phyloP scores from a whole-genome alignment of 805 yeast species.

The Starmera caribaea region DNA sequence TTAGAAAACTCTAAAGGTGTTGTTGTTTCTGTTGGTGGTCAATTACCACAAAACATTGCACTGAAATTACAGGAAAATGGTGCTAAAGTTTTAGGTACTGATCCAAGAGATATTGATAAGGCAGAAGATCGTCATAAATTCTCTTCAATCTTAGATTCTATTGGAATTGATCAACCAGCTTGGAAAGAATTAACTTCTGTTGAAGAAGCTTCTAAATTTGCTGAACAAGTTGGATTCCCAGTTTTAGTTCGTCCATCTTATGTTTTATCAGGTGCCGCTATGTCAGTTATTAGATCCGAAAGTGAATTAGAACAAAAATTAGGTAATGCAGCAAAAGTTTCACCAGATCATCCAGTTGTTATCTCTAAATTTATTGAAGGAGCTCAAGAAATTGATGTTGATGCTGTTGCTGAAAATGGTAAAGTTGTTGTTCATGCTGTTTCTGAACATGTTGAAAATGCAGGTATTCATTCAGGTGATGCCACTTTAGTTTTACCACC shows the following conservation, averaged over 20 bases:
- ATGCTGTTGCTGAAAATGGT: constrained; percentile 91
- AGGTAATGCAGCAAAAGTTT: constrained; percentile 82
- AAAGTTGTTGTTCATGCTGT: constrained; percentile 87
- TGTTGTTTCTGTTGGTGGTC: constrained; percentile 96
- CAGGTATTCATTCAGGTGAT: constrained; percentile 98
- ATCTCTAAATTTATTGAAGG: constrained; percentile 93
- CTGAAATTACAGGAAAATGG: constrained; percentile 69
- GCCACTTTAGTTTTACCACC: constrained; percentile 96
- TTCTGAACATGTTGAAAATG: constrained; percentile 96
- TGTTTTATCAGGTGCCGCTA: constrained; percentile 96
- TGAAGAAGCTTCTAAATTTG: constrained; percentile 78
- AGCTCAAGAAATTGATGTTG: constrained; percentile 95
- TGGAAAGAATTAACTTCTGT: constrained; percentile 93
- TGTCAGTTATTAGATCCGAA: constrained; percentile 82
- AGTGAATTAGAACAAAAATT: constrained; percentile 75
- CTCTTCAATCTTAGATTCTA: constrained; percentile 86
- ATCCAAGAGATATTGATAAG: constrained; percentile 89
- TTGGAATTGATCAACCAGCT: constrained; percentile 91
- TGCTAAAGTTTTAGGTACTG: constrained; percentile 86
- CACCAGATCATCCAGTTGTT: constrained; percentile 95
- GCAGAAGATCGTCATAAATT: constrained; percentile 99
- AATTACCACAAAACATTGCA: constrained; percentile 95
- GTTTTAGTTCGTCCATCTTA: constrained; percentile 96
- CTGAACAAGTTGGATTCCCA: constrained; percentile 83
- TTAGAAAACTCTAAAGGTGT: constrained; percentile 84